Conservation (phyloP, 2,329 filamentous ascomycete genomes). For the Trichocomaceae sp. region DNA sequence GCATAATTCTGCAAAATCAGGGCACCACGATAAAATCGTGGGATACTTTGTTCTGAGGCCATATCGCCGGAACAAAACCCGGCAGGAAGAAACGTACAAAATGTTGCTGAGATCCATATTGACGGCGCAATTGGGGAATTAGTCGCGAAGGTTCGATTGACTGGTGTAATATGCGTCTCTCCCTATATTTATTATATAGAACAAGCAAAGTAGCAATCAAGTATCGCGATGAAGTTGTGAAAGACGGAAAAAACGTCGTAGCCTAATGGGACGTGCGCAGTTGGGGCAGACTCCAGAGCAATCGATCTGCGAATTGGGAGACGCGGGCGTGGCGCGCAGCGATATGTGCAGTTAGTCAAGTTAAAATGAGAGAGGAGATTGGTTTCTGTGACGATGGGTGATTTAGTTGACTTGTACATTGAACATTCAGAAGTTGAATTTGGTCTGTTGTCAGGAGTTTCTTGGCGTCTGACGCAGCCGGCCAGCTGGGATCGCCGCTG, state of each 20-base stretch:
- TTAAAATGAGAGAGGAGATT: not conserved
- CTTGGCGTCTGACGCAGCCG: slow-evolving; percentile 9
- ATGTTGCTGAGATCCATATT: slow-evolving; percentile 87
- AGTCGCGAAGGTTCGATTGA: not conserved
- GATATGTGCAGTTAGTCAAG: not conserved
- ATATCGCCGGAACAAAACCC: not conserved
- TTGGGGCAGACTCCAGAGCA: not conserved
- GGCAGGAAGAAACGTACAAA: slow-evolving; percentile 58
- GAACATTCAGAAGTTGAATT: not conserved
- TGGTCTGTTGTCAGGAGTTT: slow-evolving; percentile 7
- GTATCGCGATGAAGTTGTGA: not conserved
- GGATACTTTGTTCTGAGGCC: not conserved
- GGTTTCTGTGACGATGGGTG: not conserved
- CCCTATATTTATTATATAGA: not conserved
- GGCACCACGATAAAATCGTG: not conserved
- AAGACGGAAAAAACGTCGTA: slow-evolving; percentile 1
- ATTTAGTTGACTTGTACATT: not conserved
- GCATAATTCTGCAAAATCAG: slow-evolving; percentile 20
- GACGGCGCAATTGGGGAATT: slow-evolving; percentile 1
- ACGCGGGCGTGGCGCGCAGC: not conserved
- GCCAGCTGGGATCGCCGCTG: not conserved
- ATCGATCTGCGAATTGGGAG: not conserved
- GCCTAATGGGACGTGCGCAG: not conserved
- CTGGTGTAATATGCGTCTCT: not conserved
- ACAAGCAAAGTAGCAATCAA: not conserved